phyloP scores from a whole-genome alignment of 108 stramenopile genomes.

The Cyclotella cryptica region DNA sequence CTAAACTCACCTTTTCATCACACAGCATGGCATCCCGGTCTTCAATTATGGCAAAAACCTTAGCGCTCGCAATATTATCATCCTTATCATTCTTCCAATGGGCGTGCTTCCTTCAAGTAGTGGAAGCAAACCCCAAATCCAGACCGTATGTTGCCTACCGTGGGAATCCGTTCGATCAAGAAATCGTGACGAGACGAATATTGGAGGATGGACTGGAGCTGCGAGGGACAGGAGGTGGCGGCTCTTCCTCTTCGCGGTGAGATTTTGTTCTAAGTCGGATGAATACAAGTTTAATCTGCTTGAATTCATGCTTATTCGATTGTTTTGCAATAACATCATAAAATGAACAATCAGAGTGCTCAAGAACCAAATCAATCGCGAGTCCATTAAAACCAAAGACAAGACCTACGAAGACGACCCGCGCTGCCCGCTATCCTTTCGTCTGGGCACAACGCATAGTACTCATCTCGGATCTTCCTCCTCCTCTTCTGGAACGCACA shows the following conservation, averaged over 20 bases:
- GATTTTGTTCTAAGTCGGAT: too few relatives aligned
- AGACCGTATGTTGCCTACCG: conserved; percentile 84
- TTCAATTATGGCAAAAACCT: too few relatives aligned
- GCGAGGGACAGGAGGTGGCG: conserved; percentile 10
- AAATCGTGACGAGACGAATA: conserved; percentile 24
- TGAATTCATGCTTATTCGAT: not conserved
- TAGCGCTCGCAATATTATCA: too few relatives aligned
- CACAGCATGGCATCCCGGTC: too few relatives aligned
- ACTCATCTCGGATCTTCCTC: conserved; percentile 39
- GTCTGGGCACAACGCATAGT: conserved; percentile 65
- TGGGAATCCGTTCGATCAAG: conserved; percentile 77
- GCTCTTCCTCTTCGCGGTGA: too few relatives aligned
- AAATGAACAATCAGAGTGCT: not conserved
- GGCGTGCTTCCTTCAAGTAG: not conserved
- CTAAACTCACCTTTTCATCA: too few relatives aligned
- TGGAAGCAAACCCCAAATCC: conserved; percentile 65
- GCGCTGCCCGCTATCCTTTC: conserved; percentile 76
- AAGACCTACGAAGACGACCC: too few relatives aligned
- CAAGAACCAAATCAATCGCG: conserved; percentile 15
- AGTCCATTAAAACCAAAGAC: not conserved
- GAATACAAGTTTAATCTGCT: not conserved
- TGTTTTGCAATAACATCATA: not conserved
- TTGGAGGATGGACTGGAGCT: conserved; percentile 47
- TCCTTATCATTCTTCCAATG: too few relatives aligned
- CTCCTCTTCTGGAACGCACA: conserved; percentile 33